Base-by-base conservation (phyloP, 2,329 filamentous ascomycete genomes). In the Ophiognomonia clavigignenti-juglandacearum region DNA sequence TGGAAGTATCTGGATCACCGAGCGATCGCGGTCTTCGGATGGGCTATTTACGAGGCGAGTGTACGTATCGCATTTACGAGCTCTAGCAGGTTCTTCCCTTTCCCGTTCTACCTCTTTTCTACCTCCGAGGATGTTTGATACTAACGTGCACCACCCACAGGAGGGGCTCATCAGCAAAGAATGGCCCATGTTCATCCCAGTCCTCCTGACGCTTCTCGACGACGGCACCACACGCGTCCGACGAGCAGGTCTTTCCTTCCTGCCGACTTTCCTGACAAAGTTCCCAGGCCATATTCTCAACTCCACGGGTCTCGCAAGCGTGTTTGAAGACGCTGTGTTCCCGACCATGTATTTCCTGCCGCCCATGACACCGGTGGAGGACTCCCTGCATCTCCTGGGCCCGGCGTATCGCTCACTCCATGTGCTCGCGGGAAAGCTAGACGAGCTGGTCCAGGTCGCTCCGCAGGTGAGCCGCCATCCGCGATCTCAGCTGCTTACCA, bases 261-360 rank as follows among this genome's bases (percentile, higher is more conserved):
- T 87, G 3, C 55, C 61, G 1, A 43, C 59, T 0, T 79, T 92
- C 48, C 70, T 90, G 32, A 52, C 61, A 10, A 73, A 69, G 42
- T 78, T 80, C 36, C 74, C 80, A 0, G 53, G 66, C 2, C 59
- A 64, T 4, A 70, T 84, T 2, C 71, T 91, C 37, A 63, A 63
- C 11, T 71, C 72, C 38, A 86, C 82, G 0, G 86, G 86, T 1
- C 77, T 92, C 7, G 77, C 75, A 19, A 67, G 74, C 13, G 76
- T 92, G 22, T 85, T 92, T 51, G 77, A 84, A 57, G 78, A 88
- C 18, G 78, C 83, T 3, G 65, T 88, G 2, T 75, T 83, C 54
- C 86, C 88, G 1, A 81, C 83, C 29, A 74, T 96, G n/a, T 74
- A 85, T 7, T 87, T 82, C 57, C 73, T 96, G 6, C 91, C 92